A percentile compares a stretch with the other conserved stretches of the same genome.
Evolutionary conservation across 345 rosid species (phyloP).

Genomic region (Lepidium africanum): DNA sequence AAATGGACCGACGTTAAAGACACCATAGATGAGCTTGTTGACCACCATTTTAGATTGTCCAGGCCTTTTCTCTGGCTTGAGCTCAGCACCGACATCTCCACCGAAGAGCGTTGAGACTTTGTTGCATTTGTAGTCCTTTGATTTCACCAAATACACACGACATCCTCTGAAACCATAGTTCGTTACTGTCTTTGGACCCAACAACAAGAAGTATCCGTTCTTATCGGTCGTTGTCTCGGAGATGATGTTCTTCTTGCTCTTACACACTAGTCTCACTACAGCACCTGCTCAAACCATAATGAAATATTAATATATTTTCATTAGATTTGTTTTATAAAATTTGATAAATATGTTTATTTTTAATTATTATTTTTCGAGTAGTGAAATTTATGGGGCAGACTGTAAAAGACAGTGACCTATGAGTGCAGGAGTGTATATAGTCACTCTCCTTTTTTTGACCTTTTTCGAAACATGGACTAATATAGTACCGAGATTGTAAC

Average conservation of each 20-base stretch:
- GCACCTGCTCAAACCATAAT: conserved; percentile 39
- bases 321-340: neutral
- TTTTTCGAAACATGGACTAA: neutral
- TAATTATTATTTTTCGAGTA: neutral
- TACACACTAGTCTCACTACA: conserved; percentile 60
- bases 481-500: conserved; percentile 1
- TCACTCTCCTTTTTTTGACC: neutral
- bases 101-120: conserved; percentile 45
- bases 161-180: conserved; percentile 77
- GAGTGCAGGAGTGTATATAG: conserved; percentile 3
- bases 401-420: conserved; percentile 21
- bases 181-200: conserved; percentile 66
- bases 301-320: neutral
- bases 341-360: neutral
- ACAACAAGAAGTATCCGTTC: conserved; percentile 66
- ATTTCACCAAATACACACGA: conserved; percentile 42
- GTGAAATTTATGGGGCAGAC: conserved; percentile 4
- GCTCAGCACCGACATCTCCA: conserved; percentile 45
- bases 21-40: conserved; percentile 32
- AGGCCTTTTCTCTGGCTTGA: conserved; percentile 38
- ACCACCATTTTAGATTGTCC: conserved; percentile 15
- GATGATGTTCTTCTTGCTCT: conserved; percentile 39
- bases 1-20: conserved; percentile 70
- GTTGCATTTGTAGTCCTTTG: conserved; percentile 38
- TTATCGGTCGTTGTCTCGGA: conserved; percentile 46